A percentile compares a stretch with the other conserved stretches of the same genome.
These are phyloP conservation scores for Jacaranda mimosifolia DNA, from an alignment of 257 asterid species.

Conservation along the genomic window DNA sequence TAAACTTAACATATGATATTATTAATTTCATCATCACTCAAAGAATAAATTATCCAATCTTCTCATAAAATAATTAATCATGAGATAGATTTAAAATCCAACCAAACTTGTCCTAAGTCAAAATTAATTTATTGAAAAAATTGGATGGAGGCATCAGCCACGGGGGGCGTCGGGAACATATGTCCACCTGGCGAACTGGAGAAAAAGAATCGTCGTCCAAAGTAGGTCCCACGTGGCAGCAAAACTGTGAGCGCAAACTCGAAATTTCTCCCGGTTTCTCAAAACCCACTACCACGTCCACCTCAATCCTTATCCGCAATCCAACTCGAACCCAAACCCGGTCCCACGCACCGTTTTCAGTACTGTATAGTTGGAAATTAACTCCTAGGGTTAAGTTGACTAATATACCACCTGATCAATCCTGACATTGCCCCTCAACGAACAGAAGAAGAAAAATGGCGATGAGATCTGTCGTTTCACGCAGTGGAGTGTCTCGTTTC, in stretches of 20 bases:
- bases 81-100: too few species aligned
- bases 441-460: constrained; percentile 37
- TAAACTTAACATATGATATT: too few species aligned
- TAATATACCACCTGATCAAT: constrained; percentile 18
- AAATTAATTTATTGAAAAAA: too few species aligned
- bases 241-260: neutral
- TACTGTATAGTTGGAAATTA: neutral
- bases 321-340: neutral
- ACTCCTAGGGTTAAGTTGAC: constrained; percentile 27
- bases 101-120: too few species aligned
- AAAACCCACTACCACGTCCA: neutral
- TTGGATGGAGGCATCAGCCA: too few species aligned
- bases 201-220: too few species aligned
- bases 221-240: neutral
- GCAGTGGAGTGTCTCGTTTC: constrained; percentile 53
- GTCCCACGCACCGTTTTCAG: neutral
- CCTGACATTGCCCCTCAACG: neutral
- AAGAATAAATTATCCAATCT: too few species aligned
- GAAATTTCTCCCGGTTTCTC: neutral
- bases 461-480: constrained; percentile 49
- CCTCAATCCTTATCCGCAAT: neutral
- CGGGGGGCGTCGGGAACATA: too few species aligned
- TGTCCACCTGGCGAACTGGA: too few species aligned
- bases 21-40: too few species aligned
- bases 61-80: too few species aligned